A percentile compares a stretch with the other conserved stretches of the same genome.
Evolutionary conservation across 805 yeast species (phyloP).

Genomic region (Candida ipomoeae): DNA sequence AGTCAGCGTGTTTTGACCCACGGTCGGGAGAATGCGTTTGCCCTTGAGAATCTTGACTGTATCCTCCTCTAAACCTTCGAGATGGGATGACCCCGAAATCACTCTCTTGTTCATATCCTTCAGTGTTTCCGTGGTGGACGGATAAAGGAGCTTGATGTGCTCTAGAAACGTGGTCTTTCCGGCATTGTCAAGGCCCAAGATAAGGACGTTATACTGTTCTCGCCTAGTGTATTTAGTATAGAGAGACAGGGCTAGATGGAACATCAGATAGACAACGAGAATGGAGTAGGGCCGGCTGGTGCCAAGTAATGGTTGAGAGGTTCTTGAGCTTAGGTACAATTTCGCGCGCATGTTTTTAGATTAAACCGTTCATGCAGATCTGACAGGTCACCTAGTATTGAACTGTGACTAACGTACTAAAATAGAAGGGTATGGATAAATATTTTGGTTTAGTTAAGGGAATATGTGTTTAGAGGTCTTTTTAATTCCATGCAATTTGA

Average conservation of each 20-base stretch:
- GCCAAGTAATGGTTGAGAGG: not conserved
- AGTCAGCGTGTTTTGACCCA: slow-evolving; percentile 78
- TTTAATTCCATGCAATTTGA: too few species aligned
- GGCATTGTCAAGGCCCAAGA: slow-evolving; percentile 91
- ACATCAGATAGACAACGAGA: slow-evolving; percentile 23
- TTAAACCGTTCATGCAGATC: not conserved
- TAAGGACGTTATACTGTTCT: slow-evolving; percentile 49
- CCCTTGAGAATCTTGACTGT: slow-evolving; percentile 31
- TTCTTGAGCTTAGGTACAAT: not conserved
- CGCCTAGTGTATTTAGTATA: slow-evolving; percentile 44
- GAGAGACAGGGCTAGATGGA: slow-evolving; percentile 42
- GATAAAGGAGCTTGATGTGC: slow-evolving; percentile 36
- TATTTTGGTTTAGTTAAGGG: too few species aligned
- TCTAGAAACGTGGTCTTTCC: slow-evolving; percentile 70
- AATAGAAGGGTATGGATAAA: not conserved
- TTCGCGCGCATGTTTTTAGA: slow-evolving; percentile 1
- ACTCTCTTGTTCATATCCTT: slow-evolving; percentile 14
- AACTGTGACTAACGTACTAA: not conserved
- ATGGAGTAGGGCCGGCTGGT: not conserved
- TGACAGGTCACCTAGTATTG: not conserved
- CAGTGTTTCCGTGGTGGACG: slow-evolving; percentile 23
- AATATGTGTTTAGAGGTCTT: too few species aligned
- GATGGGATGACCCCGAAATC: slow-evolving; percentile 9
- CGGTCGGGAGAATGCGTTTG: slow-evolving; percentile 80
- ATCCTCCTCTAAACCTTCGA: slow-evolving; percentile 15